A percentile compares a stretch with the other conserved stretches of the same genome.
These are phyloP conservation scores for Hymenoscyphus fraxineus DNA, from an alignment of 2,329 filamentous ascomycete species.

Conservation along the genomic window DNA sequence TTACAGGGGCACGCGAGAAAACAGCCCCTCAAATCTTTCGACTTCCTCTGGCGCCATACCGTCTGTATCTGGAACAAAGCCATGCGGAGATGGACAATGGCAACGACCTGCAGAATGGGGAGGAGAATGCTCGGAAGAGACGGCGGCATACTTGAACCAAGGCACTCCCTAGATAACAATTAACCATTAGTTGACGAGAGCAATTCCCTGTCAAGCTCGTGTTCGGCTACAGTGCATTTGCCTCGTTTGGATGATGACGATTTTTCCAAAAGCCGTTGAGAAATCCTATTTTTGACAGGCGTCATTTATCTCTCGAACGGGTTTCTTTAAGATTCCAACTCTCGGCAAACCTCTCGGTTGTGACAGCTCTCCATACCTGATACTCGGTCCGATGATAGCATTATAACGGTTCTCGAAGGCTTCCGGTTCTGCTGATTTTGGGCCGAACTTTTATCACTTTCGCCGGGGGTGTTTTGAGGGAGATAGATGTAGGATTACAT, in stretches of 20 bases:
- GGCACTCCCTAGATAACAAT: not conserved
- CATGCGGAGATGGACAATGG: not conserved
- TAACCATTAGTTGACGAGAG: not conserved
- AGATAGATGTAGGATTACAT: not conserved
- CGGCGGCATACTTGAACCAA: not conserved
- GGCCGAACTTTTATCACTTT: not conserved
- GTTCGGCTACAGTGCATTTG: not conserved
- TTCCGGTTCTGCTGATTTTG: not conserved
- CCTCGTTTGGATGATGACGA: not conserved
- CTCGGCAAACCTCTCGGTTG: not conserved
- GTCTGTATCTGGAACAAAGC: not conserved
- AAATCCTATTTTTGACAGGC: not conserved
- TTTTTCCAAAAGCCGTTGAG: not conserved
- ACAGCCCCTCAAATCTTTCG: not conserved
- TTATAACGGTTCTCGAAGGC: not conserved
- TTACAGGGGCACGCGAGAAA: not conserved
- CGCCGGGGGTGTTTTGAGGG: not conserved
- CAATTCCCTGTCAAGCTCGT: not conserved
- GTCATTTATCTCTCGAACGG: not conserved
- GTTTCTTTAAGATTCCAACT: not conserved
- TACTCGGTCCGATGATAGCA: not conserved
- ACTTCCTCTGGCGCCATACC: not conserved
- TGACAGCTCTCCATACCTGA: not conserved
- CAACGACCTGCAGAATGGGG: not conserved
- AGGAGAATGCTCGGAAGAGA: not conserved